These are phyloP conservation scores for Begonia peltatifolia DNA, from an alignment of 306 rosid species.

Conservation along the genomic window DNA sequence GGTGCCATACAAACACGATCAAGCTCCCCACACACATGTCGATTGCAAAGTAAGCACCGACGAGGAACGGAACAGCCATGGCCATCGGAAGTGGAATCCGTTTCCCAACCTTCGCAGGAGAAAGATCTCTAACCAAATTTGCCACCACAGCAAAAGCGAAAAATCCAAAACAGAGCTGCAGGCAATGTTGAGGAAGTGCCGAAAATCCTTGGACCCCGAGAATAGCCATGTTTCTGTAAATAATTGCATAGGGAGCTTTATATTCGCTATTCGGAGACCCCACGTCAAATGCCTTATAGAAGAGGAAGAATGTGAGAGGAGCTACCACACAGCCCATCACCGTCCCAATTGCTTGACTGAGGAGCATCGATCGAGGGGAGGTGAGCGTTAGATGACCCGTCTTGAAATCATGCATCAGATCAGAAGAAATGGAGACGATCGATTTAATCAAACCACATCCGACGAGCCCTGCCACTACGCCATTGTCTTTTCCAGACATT, in stretches of 20 bases:
- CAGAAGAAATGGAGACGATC: slow-evolving; percentile 85
- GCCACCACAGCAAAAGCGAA: slow-evolving; percentile 61
- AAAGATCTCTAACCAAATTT: slow-evolving; percentile 60
- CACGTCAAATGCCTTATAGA: slow-evolving; percentile 84
- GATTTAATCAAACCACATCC: slow-evolving; percentile 95
- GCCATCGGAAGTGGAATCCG: slow-evolving; percentile 96
- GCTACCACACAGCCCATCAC: slow-evolving; percentile 87
- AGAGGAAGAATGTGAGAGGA: slow-evolving; percentile 74
- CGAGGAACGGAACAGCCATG: slow-evolving; percentile 99
- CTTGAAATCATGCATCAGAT: slow-evolving; percentile 93
- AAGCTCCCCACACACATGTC: slow-evolving; percentile 91
- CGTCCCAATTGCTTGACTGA: slow-evolving; percentile 87
- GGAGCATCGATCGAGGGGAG: slow-evolving; percentile 85
- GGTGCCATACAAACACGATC: slow-evolving; percentile 68
- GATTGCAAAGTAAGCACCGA: slow-evolving; percentile 86
- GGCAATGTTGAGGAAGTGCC: slow-evolving; percentile 76
- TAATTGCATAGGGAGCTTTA: slow-evolving; percentile 85
- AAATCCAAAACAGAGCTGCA: slow-evolving; percentile 77
- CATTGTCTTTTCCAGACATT: slow-evolving; percentile 48
- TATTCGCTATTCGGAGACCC: slow-evolving; percentile 78
- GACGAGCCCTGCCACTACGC: slow-evolving; percentile 87
- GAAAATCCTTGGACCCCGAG: slow-evolving; percentile 84
- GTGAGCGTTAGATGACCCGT: slow-evolving; percentile 90
- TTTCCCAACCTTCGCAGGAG: slow-evolving; percentile 35
- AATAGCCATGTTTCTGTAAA: slow-evolving; percentile 95